Percentiles rank a stretch among this genome's conserved stretches.
phyloP scores from a whole-genome alignment of 768 basidiomycete genomes.

The Hortiboletus flavorubellus region DNA sequence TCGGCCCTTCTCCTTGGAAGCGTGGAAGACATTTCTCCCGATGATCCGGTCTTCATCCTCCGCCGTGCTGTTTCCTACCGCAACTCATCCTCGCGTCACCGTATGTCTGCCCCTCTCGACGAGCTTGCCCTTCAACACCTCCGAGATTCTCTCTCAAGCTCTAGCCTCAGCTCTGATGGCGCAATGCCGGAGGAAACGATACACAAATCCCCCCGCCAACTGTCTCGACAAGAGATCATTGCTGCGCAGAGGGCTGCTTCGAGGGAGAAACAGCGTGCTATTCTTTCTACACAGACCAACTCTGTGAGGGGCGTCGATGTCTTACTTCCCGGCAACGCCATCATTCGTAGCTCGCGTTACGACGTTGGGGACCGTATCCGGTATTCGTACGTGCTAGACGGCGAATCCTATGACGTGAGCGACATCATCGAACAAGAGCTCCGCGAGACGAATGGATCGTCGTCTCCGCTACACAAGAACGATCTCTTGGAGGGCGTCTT shows the following conservation, averaged over 20 bases:
- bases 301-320: constrained; percentile 87
- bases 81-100: constrained; percentile 62
- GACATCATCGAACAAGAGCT: constrained; percentile 91
- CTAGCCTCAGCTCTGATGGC: constrained; percentile 54
- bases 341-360: constrained; percentile 80
- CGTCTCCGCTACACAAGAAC: constrained; percentile 33
- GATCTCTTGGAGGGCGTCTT: constrained; percentile 71
- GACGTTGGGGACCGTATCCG: constrained; percentile 71
- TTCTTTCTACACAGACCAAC: constrained; percentile 83
- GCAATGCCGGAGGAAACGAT: constrained; percentile 29
- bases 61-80: constrained; percentile 79
- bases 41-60: constrained; percentile 89
- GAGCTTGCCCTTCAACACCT: constrained; percentile 76
- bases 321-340: constrained; percentile 76
- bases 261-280: constrained; percentile 80
- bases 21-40: constrained; percentile 68
- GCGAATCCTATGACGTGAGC: constrained; percentile 90
- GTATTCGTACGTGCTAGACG: constrained; percentile 94
- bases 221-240: constrained; percentile 85
- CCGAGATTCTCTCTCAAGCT: constrained; percentile 57
- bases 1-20: constrained; percentile 67
- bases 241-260: constrained; percentile 87
- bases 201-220: constrained; percentile 33
- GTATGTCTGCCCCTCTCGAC: constrained; percentile 75
- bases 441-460: constrained; percentile 43